These are phyloP conservation scores for Grosmannia huntii DNA, from an alignment of 2,329 filamentous ascomycete genomes.

Conservation along the genomic window DNA sequence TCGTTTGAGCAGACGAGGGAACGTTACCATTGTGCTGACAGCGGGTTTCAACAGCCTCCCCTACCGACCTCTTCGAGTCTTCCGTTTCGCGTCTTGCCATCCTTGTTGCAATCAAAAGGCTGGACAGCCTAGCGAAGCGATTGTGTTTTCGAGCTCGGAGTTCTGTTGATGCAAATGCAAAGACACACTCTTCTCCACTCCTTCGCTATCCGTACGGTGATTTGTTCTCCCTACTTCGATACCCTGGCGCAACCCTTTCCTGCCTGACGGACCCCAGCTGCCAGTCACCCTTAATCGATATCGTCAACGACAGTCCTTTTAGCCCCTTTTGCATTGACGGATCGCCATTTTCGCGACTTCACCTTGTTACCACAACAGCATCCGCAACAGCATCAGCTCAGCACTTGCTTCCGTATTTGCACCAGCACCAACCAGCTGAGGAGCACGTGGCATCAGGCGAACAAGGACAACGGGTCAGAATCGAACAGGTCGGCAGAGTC, in stretches of 20 bases:
- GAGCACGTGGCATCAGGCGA: background rate
- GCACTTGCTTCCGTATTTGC: too few relatives aligned
- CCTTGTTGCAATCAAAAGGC: background rate
- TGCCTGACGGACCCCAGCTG: background rate
- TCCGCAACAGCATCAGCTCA: too few relatives aligned
- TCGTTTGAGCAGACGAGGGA: background rate
- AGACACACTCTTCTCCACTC: background rate
- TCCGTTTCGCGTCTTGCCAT: background rate
- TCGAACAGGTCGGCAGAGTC: background rate
- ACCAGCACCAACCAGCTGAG: background rate
- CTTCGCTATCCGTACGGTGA: background rate
- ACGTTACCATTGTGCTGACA: background rate
- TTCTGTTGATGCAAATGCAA: background rate
- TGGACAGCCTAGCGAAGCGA: background rate
- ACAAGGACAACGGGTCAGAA: background rate
- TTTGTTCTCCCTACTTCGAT: background rate
- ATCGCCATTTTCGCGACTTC: background rate
- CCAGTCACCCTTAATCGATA: background rate
- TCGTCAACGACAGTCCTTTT: background rate
- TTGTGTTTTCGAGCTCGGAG: background rate
- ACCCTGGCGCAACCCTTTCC: background rate
- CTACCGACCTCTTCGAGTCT: background rate
- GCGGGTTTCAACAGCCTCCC: background rate
- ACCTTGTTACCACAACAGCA: too few relatives aligned
- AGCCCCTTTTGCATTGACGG: background rate